These are phyloP conservation scores for Leucogyrophana mollusca DNA, from an alignment of 768 basidiomycete genomes.

Conservation along the genomic window DNA sequence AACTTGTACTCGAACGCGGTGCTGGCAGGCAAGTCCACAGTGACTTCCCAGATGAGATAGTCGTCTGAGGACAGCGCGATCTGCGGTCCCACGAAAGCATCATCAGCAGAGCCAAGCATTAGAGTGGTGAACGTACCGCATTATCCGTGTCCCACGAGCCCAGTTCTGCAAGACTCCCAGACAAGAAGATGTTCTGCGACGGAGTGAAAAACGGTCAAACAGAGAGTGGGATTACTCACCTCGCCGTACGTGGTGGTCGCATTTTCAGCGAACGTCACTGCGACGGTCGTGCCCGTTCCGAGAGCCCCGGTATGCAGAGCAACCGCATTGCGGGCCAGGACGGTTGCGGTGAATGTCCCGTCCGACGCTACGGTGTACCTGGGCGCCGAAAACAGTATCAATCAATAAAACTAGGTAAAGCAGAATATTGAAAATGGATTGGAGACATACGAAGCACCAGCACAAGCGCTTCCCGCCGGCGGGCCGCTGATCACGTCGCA, in stretches of 20 bases:
- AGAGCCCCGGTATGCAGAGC: conserved; percentile 52
- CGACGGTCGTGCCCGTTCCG: conserved; percentile 22
- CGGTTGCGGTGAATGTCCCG: conserved; percentile 48
- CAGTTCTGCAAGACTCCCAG: conserved; percentile 54
- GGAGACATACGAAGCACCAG: conserved; percentile 45
- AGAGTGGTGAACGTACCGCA: too few species aligned
- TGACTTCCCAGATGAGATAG: conserved; percentile 56
- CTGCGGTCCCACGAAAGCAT: too few species aligned
- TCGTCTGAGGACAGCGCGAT: conserved; percentile 49
- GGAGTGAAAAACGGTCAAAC: neutral
- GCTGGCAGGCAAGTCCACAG: conserved; percentile 46
- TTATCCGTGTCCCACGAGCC: conserved; percentile 49
- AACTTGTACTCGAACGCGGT: conserved; percentile 60
- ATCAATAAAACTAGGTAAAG: neutral
- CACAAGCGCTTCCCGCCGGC: conserved; percentile 36
- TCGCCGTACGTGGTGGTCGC: conserved; percentile 59
- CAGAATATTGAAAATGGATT: too few species aligned
- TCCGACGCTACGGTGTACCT: conserved; percentile 47
- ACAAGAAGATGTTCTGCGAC: conserved; percentile 56
- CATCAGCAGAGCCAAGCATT: neutral
- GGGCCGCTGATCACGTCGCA: conserved; percentile 63
- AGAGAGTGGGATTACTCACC: conserved; percentile 28
- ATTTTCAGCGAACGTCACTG: conserved; percentile 51
- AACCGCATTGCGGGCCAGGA: conserved; percentile 51
- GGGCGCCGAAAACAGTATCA: too few species aligned